phyloP scores from a whole-genome alignment of 768 basidiomycete species.

The Naganishia friedmannii region DNA sequence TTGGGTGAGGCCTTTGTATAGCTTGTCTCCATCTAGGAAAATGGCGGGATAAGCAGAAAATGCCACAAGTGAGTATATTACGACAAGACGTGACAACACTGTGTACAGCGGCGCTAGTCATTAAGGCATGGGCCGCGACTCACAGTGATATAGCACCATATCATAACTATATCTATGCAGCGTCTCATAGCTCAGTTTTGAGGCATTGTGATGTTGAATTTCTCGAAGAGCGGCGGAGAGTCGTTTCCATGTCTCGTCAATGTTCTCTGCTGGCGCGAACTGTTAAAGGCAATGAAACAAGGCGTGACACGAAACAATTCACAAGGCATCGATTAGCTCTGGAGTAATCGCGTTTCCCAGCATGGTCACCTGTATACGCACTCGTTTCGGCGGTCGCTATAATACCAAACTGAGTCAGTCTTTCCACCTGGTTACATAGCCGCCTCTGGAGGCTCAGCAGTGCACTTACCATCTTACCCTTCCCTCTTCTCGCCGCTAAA shows the following conservation, averaged over 20 bases:
- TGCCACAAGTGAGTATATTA: neutral
- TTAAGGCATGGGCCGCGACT: neutral
- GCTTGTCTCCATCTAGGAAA: conserved; percentile 63
- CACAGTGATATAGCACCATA: conserved; percentile 75
- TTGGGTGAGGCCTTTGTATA: conserved; percentile 78
- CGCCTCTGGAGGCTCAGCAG: neutral
- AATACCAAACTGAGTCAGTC: neutral
- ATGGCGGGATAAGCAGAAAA: neutral
- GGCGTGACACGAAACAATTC: neutral
- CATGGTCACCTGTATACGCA: neutral
- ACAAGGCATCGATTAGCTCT: neutral
- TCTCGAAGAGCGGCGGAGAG: conserved; percentile 82
- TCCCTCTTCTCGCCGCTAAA: conserved; percentile 17
- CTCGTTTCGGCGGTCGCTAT: conserved; percentile 24
- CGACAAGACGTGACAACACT: neutral
- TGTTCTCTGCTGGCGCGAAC: conserved; percentile 34
- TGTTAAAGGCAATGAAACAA: neutral
- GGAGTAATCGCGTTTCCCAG: neutral
- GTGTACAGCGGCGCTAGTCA: neutral
- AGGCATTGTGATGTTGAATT: conserved; percentile 91
- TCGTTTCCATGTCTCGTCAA: conserved; percentile 77
- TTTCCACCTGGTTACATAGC: no score
- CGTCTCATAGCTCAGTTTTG: conserved; percentile 84
- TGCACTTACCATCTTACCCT: conserved; percentile 28
- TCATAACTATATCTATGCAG: conserved; percentile 92